phyloP scores from a whole-genome alignment of 164 flowering plant species.

The Vitis amurensis region DNA sequence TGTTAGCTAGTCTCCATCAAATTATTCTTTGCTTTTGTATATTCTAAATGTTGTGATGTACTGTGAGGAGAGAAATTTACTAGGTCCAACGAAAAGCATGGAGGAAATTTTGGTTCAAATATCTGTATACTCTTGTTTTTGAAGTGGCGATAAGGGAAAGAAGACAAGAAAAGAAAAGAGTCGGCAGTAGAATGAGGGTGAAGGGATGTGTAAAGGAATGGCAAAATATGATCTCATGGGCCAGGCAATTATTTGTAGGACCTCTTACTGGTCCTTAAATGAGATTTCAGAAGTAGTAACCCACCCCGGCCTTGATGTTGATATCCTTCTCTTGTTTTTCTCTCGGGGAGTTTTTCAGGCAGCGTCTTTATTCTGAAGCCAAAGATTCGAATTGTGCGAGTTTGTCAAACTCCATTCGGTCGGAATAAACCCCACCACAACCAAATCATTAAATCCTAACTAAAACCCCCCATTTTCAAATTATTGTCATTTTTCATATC shows the following conservation, averaged over 20 bases:
- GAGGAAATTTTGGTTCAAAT: no score
- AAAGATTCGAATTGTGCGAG: conserved; percentile 14
- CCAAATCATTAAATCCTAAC: conserved; percentile 4
- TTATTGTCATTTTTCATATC: not conserved
- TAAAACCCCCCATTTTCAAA: not conserved
- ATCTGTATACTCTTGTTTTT: no score
- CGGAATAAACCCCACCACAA: conserved; percentile 29
- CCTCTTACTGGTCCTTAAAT: conserved; percentile 21
- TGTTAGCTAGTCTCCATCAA: no score
- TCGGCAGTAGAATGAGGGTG: not conserved
- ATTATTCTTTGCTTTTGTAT: no score
- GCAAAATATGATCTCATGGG: conserved; percentile 19
- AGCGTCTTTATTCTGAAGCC: conserved; percentile 2
- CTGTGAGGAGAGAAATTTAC: not conserved
- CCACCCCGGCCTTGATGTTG: conserved; percentile 11
- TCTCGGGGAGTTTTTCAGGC: not conserved
- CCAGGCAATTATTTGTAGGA: conserved; percentile 29
- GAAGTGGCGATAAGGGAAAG: not conserved
- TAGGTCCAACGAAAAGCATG: no score
- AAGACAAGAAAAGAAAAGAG: conserved; percentile 5
- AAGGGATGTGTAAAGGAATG: not conserved
- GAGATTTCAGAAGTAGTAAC: not conserved
- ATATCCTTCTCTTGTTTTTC: conserved; percentile 1
- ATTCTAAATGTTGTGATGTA: no score
- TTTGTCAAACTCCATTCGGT: conserved; percentile 23